These are phyloP conservation scores for Rhipidocladum racemiflorum DNA, from an alignment of 176 grass and related monocot species.

Conservation along the genomic window DNA sequence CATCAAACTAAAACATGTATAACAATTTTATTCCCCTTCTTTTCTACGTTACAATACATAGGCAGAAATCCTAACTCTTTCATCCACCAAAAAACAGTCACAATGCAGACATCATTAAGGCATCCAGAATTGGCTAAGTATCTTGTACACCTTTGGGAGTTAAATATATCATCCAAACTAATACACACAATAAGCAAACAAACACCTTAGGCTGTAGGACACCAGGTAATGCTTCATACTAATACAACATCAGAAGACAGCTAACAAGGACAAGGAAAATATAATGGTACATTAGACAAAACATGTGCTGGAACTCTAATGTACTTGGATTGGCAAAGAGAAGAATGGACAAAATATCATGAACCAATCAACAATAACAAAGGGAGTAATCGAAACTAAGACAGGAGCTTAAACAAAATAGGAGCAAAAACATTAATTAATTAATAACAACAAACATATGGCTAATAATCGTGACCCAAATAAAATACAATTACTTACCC, in stretches of 20 bases:
- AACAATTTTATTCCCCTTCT: neutral
- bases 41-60: neutral
- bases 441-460: neutral
- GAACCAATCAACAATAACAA: conserved; percentile 6
- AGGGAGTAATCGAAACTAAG: neutral
- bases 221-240: neutral
- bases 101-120: neutral
- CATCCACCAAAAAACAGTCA: neutral
- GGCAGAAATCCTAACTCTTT: neutral
- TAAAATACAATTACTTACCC: conserved; percentile 26
- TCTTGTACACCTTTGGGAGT: neutral
- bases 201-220: neutral
- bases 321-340: conserved; percentile 5
- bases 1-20: neutral
- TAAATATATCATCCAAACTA: conserved; percentile 13
- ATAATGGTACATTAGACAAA: neutral
- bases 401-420: conserved; percentile 6
- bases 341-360: neutral
- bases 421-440: neutral
- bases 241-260: neutral
- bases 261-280: neutral
- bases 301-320: neutral
- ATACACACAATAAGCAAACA: neutral
- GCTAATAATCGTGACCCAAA: neutral
- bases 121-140: neutral